These are phyloP conservation scores for Hymenoscyphus repandus DNA, from an alignment of 2,329 filamentous ascomycete genomes.

Conservation along the genomic window DNA sequence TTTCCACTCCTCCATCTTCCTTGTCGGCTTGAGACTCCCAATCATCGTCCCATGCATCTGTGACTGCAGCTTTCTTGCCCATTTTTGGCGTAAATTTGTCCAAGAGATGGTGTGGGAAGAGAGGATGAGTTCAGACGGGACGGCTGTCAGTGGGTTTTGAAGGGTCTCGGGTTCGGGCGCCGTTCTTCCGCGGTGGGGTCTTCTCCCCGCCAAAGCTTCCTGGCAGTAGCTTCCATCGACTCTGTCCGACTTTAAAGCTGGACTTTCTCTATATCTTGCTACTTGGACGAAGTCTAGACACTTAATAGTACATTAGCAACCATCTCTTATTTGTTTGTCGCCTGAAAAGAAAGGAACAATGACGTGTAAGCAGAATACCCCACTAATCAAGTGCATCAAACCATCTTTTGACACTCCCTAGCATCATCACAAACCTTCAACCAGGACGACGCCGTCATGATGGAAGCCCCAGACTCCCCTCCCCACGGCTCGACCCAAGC, in stretches of 20 bases:
- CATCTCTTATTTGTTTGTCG: no score
- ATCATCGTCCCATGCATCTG: conserved; percentile 84
- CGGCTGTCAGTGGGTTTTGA: neutral
- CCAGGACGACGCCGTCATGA: conserved; percentile 15
- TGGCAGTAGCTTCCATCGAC: no score
- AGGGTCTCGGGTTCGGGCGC: no score
- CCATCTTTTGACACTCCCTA: neutral
- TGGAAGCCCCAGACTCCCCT: conserved; percentile 28
- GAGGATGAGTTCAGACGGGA: conserved; percentile 1
- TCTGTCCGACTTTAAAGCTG: no score
- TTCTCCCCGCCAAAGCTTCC: no score
- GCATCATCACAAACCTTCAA: conserved; percentile 4
- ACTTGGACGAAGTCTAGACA: no score
- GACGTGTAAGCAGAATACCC: conserved; percentile 18
- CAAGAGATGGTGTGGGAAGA: neutral
- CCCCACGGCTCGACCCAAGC: neutral
- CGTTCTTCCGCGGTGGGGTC: no score
- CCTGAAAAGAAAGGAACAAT: conserved; percentile 10
- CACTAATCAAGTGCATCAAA: neutral
- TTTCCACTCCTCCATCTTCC: conserved; percentile 27
- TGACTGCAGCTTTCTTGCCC: conserved; percentile 42
- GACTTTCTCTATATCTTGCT: no score
- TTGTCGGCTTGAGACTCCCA: conserved; percentile 77
- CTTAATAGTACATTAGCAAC: no score
- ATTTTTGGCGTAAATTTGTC: conserved; percentile 16